Evolutionary conservation across 2,329 filamentous ascomycete species (phyloP), one percentile per base, ranked within the genome.

Genomic region (Colletotrichum sp.): DNA sequence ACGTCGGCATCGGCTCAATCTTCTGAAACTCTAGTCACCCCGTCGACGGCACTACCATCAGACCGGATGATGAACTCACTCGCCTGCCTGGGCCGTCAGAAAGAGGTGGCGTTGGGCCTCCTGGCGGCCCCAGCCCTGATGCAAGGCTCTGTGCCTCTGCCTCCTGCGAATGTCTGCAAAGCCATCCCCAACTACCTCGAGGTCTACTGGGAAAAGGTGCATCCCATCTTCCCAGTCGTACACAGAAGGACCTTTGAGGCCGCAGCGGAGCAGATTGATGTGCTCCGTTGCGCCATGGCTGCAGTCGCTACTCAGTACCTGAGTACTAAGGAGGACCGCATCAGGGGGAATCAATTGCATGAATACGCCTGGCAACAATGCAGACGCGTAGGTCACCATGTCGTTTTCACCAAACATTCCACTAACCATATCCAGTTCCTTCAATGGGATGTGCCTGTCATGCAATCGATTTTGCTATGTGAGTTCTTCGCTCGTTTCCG

Each of bases 401-500:
- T 26, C 44, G n/a, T 12, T 24, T 9, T 7, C 4, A 9, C 4
- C 24, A 22, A 55, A 24, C 7, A 10, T 55, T 4, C n/a, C n/a
- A 16, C 74, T 76, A 57, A 76, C 28, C 36, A 24, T 18, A 28
- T 8, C 13, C 77, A 90, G 89, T 85, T 85, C 73, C 84, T 85
- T n/a, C 83, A 86, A 64, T 90, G 89, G 89, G 84, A 85, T 77
- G 81, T 90, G 71, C 84, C 87, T 70, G 84, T 87, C 80, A 89
- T 90, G 87, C 89, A 91, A 81, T 84, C 89, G 24, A 86, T 90
- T 79, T 81, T 90, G 78, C 84, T 91, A 24, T 91, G 89, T 83
- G 90, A 91, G 81, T 86, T 89, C 80, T 91, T 90, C 79, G 83
- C 88, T 67, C 87, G 89, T 73, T 91, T 91, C 81, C 85, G 90